Evolutionary conservation across 768 basidiomycete genomes (phyloP).

Genomic region (Trametes villosa): DNA sequence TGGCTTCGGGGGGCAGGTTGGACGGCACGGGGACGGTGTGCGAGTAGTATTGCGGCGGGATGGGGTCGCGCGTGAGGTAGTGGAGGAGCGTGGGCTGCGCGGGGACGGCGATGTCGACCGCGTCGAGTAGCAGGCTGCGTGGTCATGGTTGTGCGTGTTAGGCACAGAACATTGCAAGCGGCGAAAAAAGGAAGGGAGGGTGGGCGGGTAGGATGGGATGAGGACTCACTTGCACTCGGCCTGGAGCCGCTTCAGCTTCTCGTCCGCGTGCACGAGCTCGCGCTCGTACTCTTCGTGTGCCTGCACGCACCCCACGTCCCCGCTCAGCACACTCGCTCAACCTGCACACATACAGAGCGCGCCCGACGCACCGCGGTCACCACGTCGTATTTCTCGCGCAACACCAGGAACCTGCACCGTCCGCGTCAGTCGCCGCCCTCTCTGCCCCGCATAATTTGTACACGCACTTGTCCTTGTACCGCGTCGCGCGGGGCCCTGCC

Average conservation of each 20-base stretch:
- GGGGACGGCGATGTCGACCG: constrained; percentile 36
- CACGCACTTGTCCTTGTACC: constrained; percentile 29
- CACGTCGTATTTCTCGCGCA: constrained; percentile 28
- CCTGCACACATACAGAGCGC: background rate
- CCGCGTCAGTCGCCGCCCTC: background rate
- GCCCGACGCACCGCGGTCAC: constrained; percentile 21
- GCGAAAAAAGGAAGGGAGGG: background rate
- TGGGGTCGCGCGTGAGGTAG: constrained; percentile 33
- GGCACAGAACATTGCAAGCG: background rate
- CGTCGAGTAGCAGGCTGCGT: constrained; percentile 34
- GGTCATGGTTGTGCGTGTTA: no score
- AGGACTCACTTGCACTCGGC: constrained; percentile 36
- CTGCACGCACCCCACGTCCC: constrained; percentile 22
- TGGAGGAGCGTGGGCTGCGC: constrained; percentile 32
- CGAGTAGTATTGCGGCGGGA: constrained; percentile 33
- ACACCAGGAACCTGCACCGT: constrained; percentile 24
- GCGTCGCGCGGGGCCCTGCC: constrained; percentile 13
- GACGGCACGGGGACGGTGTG: constrained; percentile 24
- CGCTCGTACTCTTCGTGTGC: constrained; percentile 29
- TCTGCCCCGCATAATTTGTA: background rate
- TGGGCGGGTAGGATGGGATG: background rate
- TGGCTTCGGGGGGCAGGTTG: constrained; percentile 6
- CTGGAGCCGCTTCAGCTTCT: constrained; percentile 31
- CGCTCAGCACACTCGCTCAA: no score
- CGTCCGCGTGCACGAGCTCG: constrained; percentile 30